Evolutionary conservation across 352 stramenopile genomes (phyloP).

Genomic region (Phytophthora sansomeana): DNA sequence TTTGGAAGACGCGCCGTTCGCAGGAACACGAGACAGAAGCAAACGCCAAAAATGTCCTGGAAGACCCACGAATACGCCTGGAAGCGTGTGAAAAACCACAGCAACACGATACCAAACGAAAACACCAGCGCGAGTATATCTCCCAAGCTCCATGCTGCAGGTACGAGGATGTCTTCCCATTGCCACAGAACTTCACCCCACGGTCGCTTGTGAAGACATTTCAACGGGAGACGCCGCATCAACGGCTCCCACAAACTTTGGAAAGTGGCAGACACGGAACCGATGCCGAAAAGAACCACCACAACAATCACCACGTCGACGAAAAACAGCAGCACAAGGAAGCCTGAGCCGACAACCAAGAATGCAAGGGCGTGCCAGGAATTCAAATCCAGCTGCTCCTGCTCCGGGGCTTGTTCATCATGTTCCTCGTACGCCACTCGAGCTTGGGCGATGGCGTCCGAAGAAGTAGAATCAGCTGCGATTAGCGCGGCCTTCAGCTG

Average conservation of each 20-base stretch:
- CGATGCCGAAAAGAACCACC: conserved; percentile 73
- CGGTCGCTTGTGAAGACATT: conserved; percentile 43
- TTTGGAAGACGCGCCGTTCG: conserved; percentile 92
- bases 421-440: conserved; percentile 64
- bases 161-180: conserved; percentile 48
- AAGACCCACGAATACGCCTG: conserved; percentile 91
- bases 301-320: conserved; percentile 82
- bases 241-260: conserved; percentile 70
- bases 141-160: conserved; percentile 83
- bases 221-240: conserved; percentile 43
- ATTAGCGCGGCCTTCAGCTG: conserved; percentile 61
- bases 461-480: conserved; percentile 59
- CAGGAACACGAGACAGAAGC: conserved; percentile 95
- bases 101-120: conserved; percentile 48
- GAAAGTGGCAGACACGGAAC: conserved; percentile 62
- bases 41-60: conserved; percentile 94
- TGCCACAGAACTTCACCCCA: conserved; percentile 59
- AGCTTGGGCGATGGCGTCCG: conserved; percentile 55
- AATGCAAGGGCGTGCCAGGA: conserved; percentile 91
- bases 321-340: conserved; percentile 94
- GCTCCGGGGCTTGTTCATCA: conserved; percentile 54
- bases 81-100: conserved; percentile 84
- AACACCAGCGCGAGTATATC: conserved; percentile 86
- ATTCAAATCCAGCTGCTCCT: conserved; percentile 89
- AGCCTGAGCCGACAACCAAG: conserved; percentile 89